phyloP scores from a whole-genome alignment of 148 eudicot genomes.

The Nyssa sinensis region DNA sequence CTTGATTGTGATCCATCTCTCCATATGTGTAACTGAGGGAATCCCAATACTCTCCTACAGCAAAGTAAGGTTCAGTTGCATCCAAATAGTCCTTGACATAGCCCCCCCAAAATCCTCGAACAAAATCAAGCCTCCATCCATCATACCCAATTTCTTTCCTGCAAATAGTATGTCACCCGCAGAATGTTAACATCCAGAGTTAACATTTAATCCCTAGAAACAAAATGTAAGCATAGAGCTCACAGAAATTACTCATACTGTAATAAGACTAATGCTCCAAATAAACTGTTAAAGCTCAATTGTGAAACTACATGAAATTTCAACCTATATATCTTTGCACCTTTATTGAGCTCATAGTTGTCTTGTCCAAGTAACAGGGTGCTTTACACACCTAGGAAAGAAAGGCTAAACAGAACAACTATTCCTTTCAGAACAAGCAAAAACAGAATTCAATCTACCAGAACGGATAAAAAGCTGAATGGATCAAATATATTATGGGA shows the following conservation, averaged over 20 bases:
- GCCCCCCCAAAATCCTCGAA: constrained; percentile 99
- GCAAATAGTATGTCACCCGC: constrained; percentile 24
- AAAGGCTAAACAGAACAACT: neutral
- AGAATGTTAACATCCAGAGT: constrained; percentile 5
- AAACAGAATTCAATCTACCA: neutral
- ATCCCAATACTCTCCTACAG: constrained; percentile 99
- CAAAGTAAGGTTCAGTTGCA: constrained; percentile 74
- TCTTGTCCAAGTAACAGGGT: neutral
- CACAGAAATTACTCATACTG: neutral
- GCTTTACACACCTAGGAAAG: neutral
- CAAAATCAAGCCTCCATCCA: constrained; percentile 99
- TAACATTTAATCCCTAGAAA: neutral
- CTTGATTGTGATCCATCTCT: constrained; percentile 94
- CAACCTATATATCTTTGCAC: neutral
- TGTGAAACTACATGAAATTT: neutral
- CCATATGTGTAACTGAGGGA: constrained; percentile 88
- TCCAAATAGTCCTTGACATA: constrained; percentile 96
- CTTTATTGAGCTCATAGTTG: neutral
- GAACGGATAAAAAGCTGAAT: neutral
- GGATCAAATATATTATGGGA: neutral
- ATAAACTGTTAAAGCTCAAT: constrained; percentile 2
- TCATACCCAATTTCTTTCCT: constrained; percentile 97
- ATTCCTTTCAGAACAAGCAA: neutral
- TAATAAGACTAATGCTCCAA: constrained; percentile 4
- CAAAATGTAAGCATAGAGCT: neutral